Evolutionary conservation across 139 green algal species (phyloP), one percentile per base, ranked within the genome.

Genomic region (Choricystis sp.): DNA sequence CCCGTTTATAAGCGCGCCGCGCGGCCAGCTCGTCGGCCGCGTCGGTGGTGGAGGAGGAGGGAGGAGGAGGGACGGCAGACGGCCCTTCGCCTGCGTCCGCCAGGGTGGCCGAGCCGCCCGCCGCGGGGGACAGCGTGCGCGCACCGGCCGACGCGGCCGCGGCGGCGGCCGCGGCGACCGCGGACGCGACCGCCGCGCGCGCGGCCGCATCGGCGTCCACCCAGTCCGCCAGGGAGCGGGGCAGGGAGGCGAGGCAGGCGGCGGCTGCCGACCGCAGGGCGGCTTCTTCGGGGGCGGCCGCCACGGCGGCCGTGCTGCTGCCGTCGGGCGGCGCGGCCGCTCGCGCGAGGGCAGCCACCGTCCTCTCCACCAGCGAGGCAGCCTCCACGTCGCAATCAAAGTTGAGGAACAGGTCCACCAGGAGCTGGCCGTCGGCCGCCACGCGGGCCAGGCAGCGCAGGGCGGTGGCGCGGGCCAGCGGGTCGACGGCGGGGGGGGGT

Each of bases 321-420:
- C n/a, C n/a, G n/a, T n/a, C n/a, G n/a, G n/a, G n/a, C n/a, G n/a
- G n/a, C n/a, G n/a, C n/a, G 2, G 85, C 86, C 9, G 89, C 70
- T 31, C 86, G 78, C 40, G 96, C 85, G 26, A 97, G 82, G 19
- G 72, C 77, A 56, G 81, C 80, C 57, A 94, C 70, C 58, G 91
- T 76, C 56, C 93, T 81, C 70, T 95, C 90, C 67, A 95, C 95
- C 25, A 96, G 70, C 76, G 94, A 94, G 48, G 75, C 76, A 27
- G 75, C 79, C 60, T 94, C 84, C 30, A 95, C 64, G 72, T 97
- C 90, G 68, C 90, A 97, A 73, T 97, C 90, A 60, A 92, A 97
- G 77, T 97, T 97, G 64, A 95, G 88, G 75, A 95, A 97, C 26
- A 97, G 69, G 77, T 97, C 90, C 59, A 95, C 83, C 57, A 96